Evolutionary conservation across 306 rosid species (phyloP), one percentile per base, ranked within the genome.

Genomic region (Quercus bicolor): DNA sequence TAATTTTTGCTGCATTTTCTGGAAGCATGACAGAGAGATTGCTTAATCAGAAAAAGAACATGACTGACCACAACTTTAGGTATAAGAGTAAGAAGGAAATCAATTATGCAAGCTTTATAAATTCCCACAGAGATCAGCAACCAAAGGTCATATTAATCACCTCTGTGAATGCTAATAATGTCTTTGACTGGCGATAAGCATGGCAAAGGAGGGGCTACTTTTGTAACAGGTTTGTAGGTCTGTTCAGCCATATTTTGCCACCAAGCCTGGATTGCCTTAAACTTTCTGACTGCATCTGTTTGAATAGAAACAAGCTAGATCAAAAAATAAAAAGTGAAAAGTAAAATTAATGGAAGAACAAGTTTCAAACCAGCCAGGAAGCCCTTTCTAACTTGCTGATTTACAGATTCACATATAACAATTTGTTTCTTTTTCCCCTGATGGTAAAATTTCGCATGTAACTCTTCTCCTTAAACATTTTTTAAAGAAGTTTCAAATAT

Each of bases 231-330:
- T 70, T 77, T 82, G 70, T 52, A 29, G 84, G 89, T 92, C 83
- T 77, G 85, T 72, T 89, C 94, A 29, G 93, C 88, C 98, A 92
- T 94, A 77, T 84, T 89, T 85, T 79, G 86, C 98, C 98, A 94
- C 98, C 97, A 94, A 85, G 97, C 82, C 79, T 90, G 97, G 85
- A 92, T 84, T 70, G 90, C 92, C 88, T 85, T 94, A 78, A 94
- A 94, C 72, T 89, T 94, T 85, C 80, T 86, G 43, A 86, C 82
- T 5, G 90, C 90, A 84, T 89, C 98, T 92, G 83, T 83, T 73
- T 84, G 78, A 20, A 52, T 45, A 73, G 23, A 85, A 57, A 59
- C 34, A 68, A 20, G 9, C 23, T 23, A 34, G 11, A 64, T 1
- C 18, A n/a, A 8, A 51, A 73, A 21, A 64, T 1, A 5, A 55